Conservation (phyloP, 371 early-diverging fungal species). For the Rhizopus delemar region DNA sequence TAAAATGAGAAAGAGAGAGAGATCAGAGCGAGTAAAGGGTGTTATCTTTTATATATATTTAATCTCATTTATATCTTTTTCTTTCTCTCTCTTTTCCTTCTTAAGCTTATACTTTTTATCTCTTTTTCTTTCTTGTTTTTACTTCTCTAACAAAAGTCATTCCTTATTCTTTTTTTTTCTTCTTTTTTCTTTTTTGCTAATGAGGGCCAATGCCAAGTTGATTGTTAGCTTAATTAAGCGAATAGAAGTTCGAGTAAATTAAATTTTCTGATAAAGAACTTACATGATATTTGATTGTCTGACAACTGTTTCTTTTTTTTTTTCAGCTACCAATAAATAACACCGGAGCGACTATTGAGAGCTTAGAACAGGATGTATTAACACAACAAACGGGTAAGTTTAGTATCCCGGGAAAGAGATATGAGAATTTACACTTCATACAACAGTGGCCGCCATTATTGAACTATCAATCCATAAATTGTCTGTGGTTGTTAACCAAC, state of each 20-base stretch:
- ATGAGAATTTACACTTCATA: not conserved
- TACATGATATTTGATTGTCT: not conserved
- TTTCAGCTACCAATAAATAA: constrained; percentile 62
- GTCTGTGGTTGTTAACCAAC: constrained; percentile 50
- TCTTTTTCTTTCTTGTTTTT: not conserved
- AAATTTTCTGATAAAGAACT: not conserved
- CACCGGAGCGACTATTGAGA: constrained; percentile 53
- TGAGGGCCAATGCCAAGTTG: constrained; percentile 53
- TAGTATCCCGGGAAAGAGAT: not conserved
- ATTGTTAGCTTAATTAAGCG: constrained; percentile 54
- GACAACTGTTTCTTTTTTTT: not conserved
- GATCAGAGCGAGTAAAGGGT: no score
- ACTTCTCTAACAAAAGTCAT: not conserved
- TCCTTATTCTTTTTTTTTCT: not conserved
- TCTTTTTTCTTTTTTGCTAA: constrained; percentile 14
- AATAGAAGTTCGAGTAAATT: constrained; percentile 50
- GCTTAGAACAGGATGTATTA: constrained; percentile 64
- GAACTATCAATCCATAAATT: constrained; percentile 59
- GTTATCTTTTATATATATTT: not conserved
- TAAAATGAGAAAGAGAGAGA: no score
- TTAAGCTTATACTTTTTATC: not conserved
- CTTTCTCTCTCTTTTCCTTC: constrained; percentile 6
- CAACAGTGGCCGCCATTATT: constrained; percentile 55
- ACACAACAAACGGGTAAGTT: constrained; percentile 59
- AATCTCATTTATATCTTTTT: not conserved